Conservation (phyloP, 768 basidiomycete species). For the Nidula microcarpa region DNA sequence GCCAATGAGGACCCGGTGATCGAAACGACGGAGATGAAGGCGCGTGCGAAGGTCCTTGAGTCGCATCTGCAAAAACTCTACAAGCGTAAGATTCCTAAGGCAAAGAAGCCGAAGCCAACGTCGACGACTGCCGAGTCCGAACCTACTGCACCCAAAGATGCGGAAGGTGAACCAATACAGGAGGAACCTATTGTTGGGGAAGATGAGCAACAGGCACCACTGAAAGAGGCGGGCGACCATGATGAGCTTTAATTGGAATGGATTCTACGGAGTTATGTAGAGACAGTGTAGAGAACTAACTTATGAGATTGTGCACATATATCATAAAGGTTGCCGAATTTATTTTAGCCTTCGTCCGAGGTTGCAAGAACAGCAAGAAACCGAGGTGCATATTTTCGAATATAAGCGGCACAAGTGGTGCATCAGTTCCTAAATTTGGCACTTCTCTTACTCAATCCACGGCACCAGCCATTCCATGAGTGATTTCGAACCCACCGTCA, state of each 20-base stretch:
- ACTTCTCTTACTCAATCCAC: too few species aligned
- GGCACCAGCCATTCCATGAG: too few species aligned
- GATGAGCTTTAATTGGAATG: conserved; percentile 16
- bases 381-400: too few species aligned
- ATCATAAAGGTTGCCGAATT: too few species aligned
- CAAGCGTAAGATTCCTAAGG: conserved; percentile 67
- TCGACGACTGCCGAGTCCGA: conserved; percentile 11
- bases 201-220: conserved; percentile 10
- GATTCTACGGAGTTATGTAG: not conserved
- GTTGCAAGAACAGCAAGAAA: too few species aligned
- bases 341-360: too few species aligned
- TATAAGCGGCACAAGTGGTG: too few species aligned
- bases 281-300: too few species aligned
- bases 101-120: conserved; percentile 46
- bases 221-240: conserved; percentile 8
- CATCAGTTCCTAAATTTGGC: too few species aligned
- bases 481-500: too few species aligned
- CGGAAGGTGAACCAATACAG: conserved; percentile 5
- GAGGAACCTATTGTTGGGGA: conserved; percentile 2
- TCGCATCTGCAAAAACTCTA: conserved; percentile 64
- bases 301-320: too few species aligned
- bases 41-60: conserved; percentile 78
- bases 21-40: conserved; percentile 81
- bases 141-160: conserved; percentile 2
- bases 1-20: conserved; percentile 84